phyloP scores from a whole-genome alignment of 345 rosid species.

The Ricinus communis region DNA sequence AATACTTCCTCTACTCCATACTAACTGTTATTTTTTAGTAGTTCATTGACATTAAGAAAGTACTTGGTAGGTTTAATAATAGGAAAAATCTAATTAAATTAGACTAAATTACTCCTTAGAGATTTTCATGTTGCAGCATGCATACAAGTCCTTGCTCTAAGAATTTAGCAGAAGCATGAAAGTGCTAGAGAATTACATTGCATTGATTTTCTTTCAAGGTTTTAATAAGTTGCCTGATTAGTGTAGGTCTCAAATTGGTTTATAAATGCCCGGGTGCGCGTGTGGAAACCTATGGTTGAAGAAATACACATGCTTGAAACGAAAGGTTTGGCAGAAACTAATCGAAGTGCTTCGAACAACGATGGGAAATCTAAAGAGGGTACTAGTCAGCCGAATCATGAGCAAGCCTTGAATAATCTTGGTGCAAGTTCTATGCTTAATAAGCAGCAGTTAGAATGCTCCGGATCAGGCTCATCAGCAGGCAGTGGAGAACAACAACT shows the following conservation, averaged over 20 bases:
- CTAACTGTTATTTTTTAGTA: too few species aligned
- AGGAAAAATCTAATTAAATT: too few species aligned
- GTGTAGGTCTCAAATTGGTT: constrained; percentile 67
- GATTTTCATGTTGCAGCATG: too few species aligned
- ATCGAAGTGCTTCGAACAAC: constrained; percentile 17
- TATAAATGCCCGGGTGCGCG: constrained; percentile 59
- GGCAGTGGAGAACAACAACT: constrained; percentile 22
- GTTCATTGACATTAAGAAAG: too few species aligned
- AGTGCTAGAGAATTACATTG: too few species aligned
- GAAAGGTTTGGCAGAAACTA: constrained; percentile 33
- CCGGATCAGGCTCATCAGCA: constrained; percentile 9
- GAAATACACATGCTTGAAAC: constrained; percentile 60
- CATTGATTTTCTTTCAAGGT: too few species aligned
- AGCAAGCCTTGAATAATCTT: constrained; percentile 24
- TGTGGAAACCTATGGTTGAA: constrained; percentile 74
- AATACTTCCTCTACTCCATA: too few species aligned
- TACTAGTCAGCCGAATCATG: constrained; percentile 21
- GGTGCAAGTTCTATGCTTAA: constrained; percentile 16
- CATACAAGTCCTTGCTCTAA: too few species aligned
- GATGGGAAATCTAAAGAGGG: constrained; percentile 28
- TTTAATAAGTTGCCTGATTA: not conserved
- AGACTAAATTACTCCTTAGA: too few species aligned
- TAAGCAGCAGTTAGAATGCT: constrained; percentile 30
- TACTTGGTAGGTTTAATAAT: too few species aligned
- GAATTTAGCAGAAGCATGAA: too few species aligned